Evolutionary conservation across 208 protist genomes (phyloP).

Genomic region (Balamuthia mandrillaris): DNA sequence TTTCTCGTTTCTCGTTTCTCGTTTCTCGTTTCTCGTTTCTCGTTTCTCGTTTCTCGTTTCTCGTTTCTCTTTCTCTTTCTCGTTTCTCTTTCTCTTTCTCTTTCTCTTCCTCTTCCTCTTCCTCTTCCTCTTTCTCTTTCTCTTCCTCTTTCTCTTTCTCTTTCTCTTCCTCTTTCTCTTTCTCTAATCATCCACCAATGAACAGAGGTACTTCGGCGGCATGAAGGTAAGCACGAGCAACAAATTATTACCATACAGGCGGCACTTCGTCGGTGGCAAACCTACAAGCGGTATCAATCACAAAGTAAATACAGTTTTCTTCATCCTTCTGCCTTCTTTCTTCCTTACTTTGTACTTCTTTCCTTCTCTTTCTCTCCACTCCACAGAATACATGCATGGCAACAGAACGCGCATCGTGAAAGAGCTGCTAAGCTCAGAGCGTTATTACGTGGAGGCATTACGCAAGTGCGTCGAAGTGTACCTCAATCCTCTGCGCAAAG

Average conservation of each 20-base stretch:
- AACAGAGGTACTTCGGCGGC: too few relatives aligned
- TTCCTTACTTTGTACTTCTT: not conserved
- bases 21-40: too few relatives aligned
- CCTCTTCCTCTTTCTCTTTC: not conserved
- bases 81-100: not conserved
- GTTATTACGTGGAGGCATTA: conserved; percentile 43
- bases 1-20: too few relatives aligned
- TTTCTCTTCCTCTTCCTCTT: not conserved
- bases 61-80: not conserved
- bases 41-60: not conserved
- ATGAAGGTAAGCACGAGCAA: too few relatives aligned
- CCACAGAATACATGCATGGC: not conserved
- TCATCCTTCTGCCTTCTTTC: not conserved
- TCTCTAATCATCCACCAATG: too few relatives aligned
- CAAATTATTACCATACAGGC: too few relatives aligned
- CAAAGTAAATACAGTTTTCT: too few relatives aligned
- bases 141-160: not conserved
- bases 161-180: not conserved
- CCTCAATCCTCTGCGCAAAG: conserved; percentile 18
- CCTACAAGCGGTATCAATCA: too few relatives aligned
- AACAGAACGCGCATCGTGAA: conserved; percentile 54
- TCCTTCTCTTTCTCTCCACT: not conserved
- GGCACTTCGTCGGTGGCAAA: too few relatives aligned
- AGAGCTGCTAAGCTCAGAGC: conserved; percentile 45
- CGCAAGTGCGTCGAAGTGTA: not conserved